Percentiles rank a stretch among this genome's conserved stretches.
Conservation (phyloP, 176 grass and related monocot species). For the Aegilops tauschii region DNA sequence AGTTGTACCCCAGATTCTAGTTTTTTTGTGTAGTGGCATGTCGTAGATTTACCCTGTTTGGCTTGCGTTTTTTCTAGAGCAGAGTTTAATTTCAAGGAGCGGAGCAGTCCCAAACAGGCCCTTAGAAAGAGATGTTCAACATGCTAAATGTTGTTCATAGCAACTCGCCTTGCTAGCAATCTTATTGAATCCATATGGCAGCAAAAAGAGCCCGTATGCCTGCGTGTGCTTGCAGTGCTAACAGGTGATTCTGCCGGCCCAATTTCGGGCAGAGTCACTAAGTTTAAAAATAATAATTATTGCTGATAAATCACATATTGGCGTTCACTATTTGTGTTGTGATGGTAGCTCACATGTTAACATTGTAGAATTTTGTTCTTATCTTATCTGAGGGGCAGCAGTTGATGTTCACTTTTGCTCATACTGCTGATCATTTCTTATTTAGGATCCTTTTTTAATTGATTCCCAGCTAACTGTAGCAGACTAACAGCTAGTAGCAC, state of each 20-base stretch:
- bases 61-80: no score
- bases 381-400: neutral
- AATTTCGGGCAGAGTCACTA: neutral
- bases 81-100: no score
- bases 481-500: neutral
- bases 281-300: neutral
- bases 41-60: no score
- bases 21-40: no score
- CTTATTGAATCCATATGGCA: neutral
- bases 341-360: slow-evolving; percentile 3
- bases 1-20: no score
- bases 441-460: neutral
- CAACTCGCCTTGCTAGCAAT: neutral
- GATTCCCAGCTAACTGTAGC: slow-evolving; percentile 1
- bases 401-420: neutral
- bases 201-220: neutral
- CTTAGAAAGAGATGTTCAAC: neutral
- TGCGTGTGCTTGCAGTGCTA: neutral
- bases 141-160: slow-evolving; percentile 12
- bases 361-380: neutral
- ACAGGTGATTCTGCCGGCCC: neutral
- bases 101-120: no score
- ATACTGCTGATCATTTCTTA: neutral
- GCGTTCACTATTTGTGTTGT: neutral
- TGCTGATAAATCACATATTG: neutral